phyloP scores from a whole-genome alignment of 2,329 filamentous ascomycete species.

The Pseudocercospora crystallina region DNA sequence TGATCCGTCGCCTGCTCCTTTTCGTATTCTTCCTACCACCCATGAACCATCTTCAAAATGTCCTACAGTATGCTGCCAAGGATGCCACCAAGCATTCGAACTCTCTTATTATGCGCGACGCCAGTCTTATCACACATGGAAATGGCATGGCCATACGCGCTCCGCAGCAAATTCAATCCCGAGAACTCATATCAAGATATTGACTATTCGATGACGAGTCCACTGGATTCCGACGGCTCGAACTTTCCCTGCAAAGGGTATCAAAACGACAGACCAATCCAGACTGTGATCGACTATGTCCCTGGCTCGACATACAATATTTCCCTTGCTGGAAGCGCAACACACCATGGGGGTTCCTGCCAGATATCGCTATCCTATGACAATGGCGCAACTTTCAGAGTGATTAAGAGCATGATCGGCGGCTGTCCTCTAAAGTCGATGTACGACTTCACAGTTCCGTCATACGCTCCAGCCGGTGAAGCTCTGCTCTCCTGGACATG shows the following conservation, averaged over 20 bases:
- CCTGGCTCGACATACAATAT: constrained; percentile 65
- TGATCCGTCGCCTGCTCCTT: no score
- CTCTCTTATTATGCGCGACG: constrained; percentile 16
- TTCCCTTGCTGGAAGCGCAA: constrained; percentile 59
- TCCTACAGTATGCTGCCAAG: constrained; percentile 59
- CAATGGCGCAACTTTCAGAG: constrained; percentile 67
- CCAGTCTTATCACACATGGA: constrained; percentile 50
- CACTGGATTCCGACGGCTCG: constrained; percentile 59
- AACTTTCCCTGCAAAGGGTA: constrained; percentile 79
- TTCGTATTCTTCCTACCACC: no score
- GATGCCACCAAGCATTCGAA: constrained; percentile 53
- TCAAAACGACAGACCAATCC: constrained; percentile 51
- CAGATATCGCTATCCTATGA: constrained; percentile 75
- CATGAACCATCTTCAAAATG: constrained; percentile 41
- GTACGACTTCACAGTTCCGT: constrained; percentile 67
- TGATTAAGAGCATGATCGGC: constrained; percentile 64
- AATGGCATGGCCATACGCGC: constrained; percentile 55
- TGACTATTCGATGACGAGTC: constrained; percentile 72
- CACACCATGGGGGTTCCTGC: constrained; percentile 66
- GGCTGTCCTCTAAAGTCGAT: constrained; percentile 53
- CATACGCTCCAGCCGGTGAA: constrained; percentile 58
- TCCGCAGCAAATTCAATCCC: constrained; percentile 53
- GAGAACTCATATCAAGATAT: constrained; percentile 45
- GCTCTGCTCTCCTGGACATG: constrained; percentile 71
- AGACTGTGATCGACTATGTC: constrained; percentile 59